Evolutionary conservation across 2,329 filamentous ascomycete species (phyloP).

Genomic region (Fusarium coffeatum): DNA sequence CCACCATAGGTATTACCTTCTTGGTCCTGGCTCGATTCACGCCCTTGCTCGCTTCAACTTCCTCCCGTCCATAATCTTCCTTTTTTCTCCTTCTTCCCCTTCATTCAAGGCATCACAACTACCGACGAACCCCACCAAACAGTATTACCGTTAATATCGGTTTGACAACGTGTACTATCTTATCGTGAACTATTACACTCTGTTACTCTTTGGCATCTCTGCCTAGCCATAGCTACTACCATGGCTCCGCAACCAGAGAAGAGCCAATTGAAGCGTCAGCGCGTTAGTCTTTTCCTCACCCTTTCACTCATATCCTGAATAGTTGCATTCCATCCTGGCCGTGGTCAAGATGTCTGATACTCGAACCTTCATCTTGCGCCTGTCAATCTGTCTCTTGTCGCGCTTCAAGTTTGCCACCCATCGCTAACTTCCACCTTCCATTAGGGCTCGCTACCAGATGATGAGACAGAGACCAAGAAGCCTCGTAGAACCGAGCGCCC

Average conservation of each 20-base stretch:
- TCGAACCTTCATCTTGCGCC: slow-evolving; percentile 13
- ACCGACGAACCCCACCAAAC: slow-evolving; percentile 22
- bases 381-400: slow-evolving; percentile 20
- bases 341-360: slow-evolving; percentile 9
- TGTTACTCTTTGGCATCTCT: slow-evolving; percentile 36
- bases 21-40: slow-evolving; percentile 44
- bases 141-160: slow-evolving; percentile 8
- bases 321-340: neutral
- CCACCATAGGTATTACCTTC: slow-evolving; percentile 41
- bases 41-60: slow-evolving; percentile 35
- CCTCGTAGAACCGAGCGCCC: slow-evolving; percentile 81
- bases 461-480: slow-evolving; percentile 80
- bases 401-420: slow-evolving; percentile 7
- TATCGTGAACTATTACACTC: slow-evolving; percentile 31
- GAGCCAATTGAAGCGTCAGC: slow-evolving; percentile 85
- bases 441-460: slow-evolving; percentile 74
- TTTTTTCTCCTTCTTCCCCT: slow-evolving; percentile 2
- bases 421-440: slow-evolving; percentile 40
- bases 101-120: slow-evolving; percentile 42
- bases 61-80: slow-evolving; percentile 25
- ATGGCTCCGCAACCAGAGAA: slow-evolving; percentile 76
- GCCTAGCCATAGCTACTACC: slow-evolving; percentile 45
- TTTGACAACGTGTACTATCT: slow-evolving; percentile 10
- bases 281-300: slow-evolving; percentile 65
- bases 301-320: slow-evolving; percentile 7